phyloP scores from a whole-genome alignment of 495 filamentous ascomycete genomes.

The Hyaloscypha finlandica region DNA sequence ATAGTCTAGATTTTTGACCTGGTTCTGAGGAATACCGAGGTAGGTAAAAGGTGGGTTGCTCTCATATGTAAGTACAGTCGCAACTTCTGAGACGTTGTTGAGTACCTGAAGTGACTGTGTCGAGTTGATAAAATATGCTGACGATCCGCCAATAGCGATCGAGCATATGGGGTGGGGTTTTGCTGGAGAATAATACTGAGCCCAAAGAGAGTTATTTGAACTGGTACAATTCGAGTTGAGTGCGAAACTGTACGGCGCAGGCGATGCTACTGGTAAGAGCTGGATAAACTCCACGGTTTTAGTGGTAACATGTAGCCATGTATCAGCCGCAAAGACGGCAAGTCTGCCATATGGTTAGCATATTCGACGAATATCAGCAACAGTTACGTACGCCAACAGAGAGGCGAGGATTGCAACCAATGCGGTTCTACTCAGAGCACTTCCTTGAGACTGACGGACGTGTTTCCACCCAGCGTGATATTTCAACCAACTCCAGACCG shows the following conservation, averaged over 20 bases:
- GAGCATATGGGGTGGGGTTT: not conserved
- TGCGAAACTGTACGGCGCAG: not conserved
- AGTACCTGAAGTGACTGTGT: not conserved
- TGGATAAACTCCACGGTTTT: not conserved
- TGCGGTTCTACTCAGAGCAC: no score
- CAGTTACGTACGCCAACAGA: no score
- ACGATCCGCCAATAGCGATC: not conserved
- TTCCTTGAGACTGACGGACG: no score
- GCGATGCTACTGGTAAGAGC: not conserved
- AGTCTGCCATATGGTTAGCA: not conserved
- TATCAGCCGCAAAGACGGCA: not conserved
- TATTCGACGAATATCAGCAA: no score
- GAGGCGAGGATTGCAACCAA: no score
- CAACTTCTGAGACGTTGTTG: not conserved
- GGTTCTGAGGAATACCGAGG: no score
- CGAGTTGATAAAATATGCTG: not conserved
- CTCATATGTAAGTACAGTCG: no score
- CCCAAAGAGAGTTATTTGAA: not conserved
- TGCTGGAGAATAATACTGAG: no score
- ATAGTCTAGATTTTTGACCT: no score
- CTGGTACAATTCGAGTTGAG: not conserved
- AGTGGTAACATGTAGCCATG: conserved; percentile 4
- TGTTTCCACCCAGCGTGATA: not conserved
- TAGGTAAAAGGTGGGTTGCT: no score
- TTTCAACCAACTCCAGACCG: not conserved